Evolutionary conservation across 768 basidiomycete genomes (phyloP), one percentile per base, ranked within the genome.

Genomic region (Suillus subaureus): DNA sequence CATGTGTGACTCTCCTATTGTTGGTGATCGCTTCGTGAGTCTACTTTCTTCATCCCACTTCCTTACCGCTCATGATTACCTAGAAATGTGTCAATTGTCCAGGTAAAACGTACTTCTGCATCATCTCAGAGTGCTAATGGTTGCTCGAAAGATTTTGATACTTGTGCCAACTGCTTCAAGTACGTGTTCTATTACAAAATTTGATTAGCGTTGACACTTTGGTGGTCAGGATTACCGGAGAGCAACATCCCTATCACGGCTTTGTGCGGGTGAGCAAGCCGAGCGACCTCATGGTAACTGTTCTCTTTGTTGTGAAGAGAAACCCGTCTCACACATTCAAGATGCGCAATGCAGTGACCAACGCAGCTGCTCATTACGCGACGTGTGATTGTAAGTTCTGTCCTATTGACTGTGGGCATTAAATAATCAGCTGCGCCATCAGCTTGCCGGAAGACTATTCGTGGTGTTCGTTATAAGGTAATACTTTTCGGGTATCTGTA

Each of bases 81-180:
- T 57, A 93, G 91, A 94, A 93, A 89, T 94, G 92, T 70, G 65
- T 88, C 11, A 73, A 79, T 64, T 95, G 93, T 76, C 92, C 93
- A 68, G 76, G 75, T 78, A 51, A 68, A 43, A 26, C 18, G 28
- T 23, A 12, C 43, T 47, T 31, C n/a, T 45, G 26, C n/a, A 31
- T 45, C 6, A 40, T 9, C 37, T 54, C 16, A 21, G 4, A 6
- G 39, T n/a, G 1, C 40, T 28, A 13, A 67, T 78, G 39, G 69
- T 60, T 62, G 4, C 8, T 55, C 26, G 43, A 42, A 62, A n/a
- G 92, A 96, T 72, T 96, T 88, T 69, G 93, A 96, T 69, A 84
- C 88, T 11, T 96, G 94, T 71, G 72, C 75, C 18, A 76, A 81
- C 18, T 96, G 94, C 77, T 93, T 90, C 77, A 80, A 78, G 85